Conservation (phyloP, 805 yeast genomes). For the Komagataella pastoris region DNA sequence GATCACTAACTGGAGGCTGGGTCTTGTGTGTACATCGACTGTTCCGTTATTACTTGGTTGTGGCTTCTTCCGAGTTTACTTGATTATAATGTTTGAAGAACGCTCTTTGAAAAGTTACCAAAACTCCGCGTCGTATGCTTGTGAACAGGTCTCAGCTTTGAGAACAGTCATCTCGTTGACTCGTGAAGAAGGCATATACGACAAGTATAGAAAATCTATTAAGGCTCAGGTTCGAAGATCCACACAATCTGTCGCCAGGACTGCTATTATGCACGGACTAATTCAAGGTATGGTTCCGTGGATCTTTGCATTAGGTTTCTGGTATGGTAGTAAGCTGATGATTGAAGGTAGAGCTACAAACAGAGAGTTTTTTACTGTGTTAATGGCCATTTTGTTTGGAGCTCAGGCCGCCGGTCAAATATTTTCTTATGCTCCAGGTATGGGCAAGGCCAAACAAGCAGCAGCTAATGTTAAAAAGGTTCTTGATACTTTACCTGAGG, state of each 20-base stretch:
- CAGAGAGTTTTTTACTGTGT: neutral
- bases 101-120: neutral
- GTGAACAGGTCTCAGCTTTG: neutral
- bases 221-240: neutral
- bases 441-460: neutral
- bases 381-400: neutral
- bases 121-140: neutral
- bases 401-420: neutral
- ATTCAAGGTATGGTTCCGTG: neutral
- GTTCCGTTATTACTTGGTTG: constrained; percentile 44
- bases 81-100: neutral
- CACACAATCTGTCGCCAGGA: neutral
- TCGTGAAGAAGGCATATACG: neutral
- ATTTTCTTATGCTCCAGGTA: neutral
- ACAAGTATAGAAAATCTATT: neutral
- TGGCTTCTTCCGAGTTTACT: neutral
- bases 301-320: neutral
- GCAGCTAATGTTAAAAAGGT: neutral
- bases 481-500: neutral
- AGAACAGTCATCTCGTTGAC: neutral
- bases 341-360: neutral
- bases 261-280: neutral
- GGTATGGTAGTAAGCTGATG: neutral
- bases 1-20: constrained; percentile 71
- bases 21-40: constrained; percentile 70